These are phyloP conservation scores for Dendrostoma leiphaemia DNA, from an alignment of 2,329 filamentous ascomycete species.

Conservation along the genomic window DNA sequence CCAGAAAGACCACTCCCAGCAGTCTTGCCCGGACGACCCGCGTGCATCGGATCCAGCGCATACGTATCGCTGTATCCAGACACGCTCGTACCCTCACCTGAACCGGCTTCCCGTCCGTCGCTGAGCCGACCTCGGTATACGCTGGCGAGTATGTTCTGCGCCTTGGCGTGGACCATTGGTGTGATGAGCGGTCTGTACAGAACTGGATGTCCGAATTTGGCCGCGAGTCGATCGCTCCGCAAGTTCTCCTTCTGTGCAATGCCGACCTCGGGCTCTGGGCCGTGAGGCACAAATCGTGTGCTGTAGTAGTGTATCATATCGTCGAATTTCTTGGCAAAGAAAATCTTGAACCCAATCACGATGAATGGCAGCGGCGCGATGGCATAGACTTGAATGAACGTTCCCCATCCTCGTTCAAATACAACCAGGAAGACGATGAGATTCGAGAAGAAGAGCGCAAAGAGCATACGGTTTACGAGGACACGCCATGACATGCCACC, in stretches of 20 bases:
- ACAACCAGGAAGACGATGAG: conserved; percentile 74
- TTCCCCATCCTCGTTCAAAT: conserved; percentile 64
- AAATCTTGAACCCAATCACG: conserved; percentile 81
- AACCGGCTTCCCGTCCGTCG: conserved; percentile 61
- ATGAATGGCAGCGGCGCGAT: conserved; percentile 75
- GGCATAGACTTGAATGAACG: conserved; percentile 60
- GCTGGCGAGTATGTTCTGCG: conserved; percentile 80
- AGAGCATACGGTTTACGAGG: conserved; percentile 88
- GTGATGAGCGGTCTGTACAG: conserved; percentile 87
- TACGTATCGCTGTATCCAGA: conserved; percentile 82
- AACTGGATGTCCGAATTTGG: conserved; percentile 85
- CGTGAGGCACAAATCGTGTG: conserved; percentile 50
- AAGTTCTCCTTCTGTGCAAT: conserved; percentile 49
- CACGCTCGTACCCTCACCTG: conserved; percentile 54
- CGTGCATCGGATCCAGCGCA: conserved; percentile 75
- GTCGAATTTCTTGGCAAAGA: conserved; percentile 76
- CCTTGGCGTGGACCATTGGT: conserved; percentile 92
- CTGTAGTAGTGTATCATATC: conserved; percentile 78
- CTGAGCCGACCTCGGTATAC: conserved; percentile 80
- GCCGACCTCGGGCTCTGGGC: conserved; percentile 43
- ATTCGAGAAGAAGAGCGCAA: conserved; percentile 76
- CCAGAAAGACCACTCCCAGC: conserved; percentile 51
- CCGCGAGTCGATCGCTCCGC: conserved; percentile 68
- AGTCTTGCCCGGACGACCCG: conserved; percentile 50
- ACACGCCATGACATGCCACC: conserved; percentile 91